Conservation (phyloP, 2,329 filamentous ascomycete genomes). For the Chaetomium olivaceum region DNA sequence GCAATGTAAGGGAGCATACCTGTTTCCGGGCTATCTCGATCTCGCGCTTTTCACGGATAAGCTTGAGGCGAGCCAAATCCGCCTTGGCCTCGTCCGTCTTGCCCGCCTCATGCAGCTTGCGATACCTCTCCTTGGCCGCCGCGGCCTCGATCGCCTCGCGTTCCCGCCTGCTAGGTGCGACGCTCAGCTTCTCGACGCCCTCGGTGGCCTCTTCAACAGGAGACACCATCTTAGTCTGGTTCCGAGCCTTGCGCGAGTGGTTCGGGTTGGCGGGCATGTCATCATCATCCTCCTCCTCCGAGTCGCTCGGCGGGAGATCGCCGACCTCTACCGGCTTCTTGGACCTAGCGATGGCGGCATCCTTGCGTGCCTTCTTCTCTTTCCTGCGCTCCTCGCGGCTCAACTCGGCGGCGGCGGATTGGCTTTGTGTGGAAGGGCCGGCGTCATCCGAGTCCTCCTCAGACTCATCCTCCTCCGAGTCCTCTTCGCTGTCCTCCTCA, state of each 20-base stretch:
- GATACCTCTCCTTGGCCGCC: constrained; percentile 84
- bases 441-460: constrained; percentile 51
- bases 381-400: constrained; percentile 87
- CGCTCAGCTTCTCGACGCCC: constrained; percentile 56
- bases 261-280: constrained; percentile 88
- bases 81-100: constrained; percentile 96
- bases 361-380: constrained; percentile 86
- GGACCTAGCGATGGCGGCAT: constrained; percentile 78
- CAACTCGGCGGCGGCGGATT: constrained; percentile 48
- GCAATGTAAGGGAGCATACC: constrained; percentile 49
- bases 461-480: constrained; percentile 47
- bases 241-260: constrained; percentile 74
- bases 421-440: constrained; percentile 39
- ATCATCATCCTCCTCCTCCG: constrained; percentile 56
- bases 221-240: constrained; percentile 52
- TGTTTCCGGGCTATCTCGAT: constrained; percentile 80
- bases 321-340: constrained; percentile 76
- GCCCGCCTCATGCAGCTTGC: constrained; percentile 88
- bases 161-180: constrained; percentile 53
- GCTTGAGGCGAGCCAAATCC: constrained; percentile 77
- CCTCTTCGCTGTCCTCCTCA: constrained; percentile 48
- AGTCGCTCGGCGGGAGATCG: constrained; percentile 77
- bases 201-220: constrained; percentile 54
- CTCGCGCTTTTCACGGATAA: constrained; percentile 84
- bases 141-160: constrained; percentile 79